These are phyloP conservation scores for Phlyctochytrium arcticum DNA, from an alignment of 192 early-diverging fungal genomes.

Conservation along the genomic window DNA sequence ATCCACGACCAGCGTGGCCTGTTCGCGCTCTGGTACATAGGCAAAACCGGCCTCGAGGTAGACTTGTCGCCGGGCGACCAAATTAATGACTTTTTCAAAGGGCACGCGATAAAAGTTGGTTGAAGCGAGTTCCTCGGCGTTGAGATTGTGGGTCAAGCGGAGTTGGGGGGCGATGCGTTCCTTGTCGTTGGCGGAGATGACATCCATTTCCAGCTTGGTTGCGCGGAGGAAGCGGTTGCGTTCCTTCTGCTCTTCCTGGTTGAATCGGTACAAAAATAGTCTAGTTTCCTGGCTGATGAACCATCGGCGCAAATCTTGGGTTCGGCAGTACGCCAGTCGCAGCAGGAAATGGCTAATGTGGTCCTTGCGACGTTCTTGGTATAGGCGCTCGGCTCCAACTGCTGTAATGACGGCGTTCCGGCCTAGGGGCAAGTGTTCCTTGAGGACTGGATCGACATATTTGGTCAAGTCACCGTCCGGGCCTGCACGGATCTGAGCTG, in stretches of 20 bases:
- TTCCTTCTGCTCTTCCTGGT: slow-evolving; percentile 51
- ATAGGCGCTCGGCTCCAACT: slow-evolving; percentile 4
- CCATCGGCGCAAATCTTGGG: slow-evolving; percentile 41
- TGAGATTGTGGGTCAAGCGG: slow-evolving; percentile 13
- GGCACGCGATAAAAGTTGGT: slow-evolving; percentile 39
- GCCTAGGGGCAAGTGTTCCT: slow-evolving; percentile 22
- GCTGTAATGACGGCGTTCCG: slow-evolving; percentile 17
- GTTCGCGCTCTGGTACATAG: slow-evolving; percentile 66
- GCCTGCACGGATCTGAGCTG: slow-evolving; percentile 64
- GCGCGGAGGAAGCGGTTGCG: slow-evolving; percentile 43
- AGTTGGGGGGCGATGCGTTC: not conserved
- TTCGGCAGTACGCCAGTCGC: slow-evolving; percentile 45
- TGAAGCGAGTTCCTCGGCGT: slow-evolving; percentile 13
- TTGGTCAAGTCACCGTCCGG: slow-evolving; percentile 1
- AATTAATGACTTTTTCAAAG: slow-evolving; percentile 38
- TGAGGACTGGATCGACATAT: slow-evolving; percentile 8
- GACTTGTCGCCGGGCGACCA: slow-evolving; percentile 34
- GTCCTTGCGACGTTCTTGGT: slow-evolving; percentile 39
- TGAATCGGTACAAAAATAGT: slow-evolving; percentile 43
- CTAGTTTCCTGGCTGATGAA: slow-evolving; percentile 40
- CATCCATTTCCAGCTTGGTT: slow-evolving; percentile 23
- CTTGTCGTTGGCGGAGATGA: slow-evolving; percentile 8
- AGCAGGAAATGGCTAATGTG: slow-evolving; percentile 48
- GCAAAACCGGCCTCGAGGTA: slow-evolving; percentile 37
- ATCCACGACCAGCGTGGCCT: slow-evolving; percentile 65